A percentile compares a stretch with the other conserved stretches of the same genome.
phyloP scores from a whole-genome alignment of 352 stramenopile genomes.

The Pythium plurisporium region DNA sequence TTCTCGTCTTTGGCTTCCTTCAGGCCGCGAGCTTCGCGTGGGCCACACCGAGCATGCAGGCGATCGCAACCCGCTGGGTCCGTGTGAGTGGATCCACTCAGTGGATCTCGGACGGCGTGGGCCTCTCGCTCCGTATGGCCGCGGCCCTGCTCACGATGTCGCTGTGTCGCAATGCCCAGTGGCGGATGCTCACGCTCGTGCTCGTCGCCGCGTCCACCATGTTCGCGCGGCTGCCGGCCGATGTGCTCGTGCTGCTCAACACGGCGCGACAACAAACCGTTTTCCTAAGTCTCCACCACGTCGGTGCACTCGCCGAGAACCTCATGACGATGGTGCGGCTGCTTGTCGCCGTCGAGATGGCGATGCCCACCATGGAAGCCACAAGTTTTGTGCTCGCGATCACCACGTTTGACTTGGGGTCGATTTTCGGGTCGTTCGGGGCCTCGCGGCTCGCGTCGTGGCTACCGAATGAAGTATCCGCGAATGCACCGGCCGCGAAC shows the following conservation, averaged over 20 bases:
- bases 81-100: not conserved
- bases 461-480: not conserved
- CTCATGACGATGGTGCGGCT: not conserved
- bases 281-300: slow-evolving; percentile 3
- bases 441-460: not conserved
- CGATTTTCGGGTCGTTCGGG: not conserved
- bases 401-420: slow-evolving; percentile 2
- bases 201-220: not conserved
- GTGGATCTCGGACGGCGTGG: slow-evolving; percentile 6
- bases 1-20: slow-evolving; percentile 19
- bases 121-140: slow-evolving; percentile 2
- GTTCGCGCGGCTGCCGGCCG: not conserved
- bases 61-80: slow-evolving; percentile 4
- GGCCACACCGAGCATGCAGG: not conserved
- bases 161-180: slow-evolving; percentile 14
- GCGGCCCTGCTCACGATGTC: slow-evolving; percentile 6
- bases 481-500: not conserved
- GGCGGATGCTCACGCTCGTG: slow-evolving; percentile 11
- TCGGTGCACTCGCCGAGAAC: not conserved
- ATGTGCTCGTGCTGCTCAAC: slow-evolving; percentile 7
- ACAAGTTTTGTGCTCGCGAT: slow-evolving; percentile 7
- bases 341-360: slow-evolving; percentile 8
- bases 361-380: slow-evolving; percentile 8
- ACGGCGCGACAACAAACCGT: not conserved
- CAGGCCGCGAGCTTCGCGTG: slow-evolving; percentile 11